Conservation (phyloP, 2,329 filamentous ascomycete genomes). For the Sclerotinia nivalis region DNA sequence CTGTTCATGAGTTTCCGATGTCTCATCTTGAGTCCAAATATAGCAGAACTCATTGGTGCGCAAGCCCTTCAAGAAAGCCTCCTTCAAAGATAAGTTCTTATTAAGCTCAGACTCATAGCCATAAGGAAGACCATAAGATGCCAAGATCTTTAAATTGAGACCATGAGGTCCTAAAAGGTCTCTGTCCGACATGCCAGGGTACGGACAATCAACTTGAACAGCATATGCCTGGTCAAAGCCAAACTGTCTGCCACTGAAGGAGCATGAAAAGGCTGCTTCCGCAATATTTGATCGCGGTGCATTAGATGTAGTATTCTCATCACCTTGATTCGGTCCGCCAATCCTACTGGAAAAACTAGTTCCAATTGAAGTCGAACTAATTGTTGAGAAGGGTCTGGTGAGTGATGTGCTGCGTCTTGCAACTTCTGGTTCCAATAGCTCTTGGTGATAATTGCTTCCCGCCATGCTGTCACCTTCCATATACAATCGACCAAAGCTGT, state of each 20-base stretch:
- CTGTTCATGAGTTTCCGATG: background rate
- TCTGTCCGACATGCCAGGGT: constrained; percentile 29
- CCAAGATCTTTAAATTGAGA: constrained; percentile 36
- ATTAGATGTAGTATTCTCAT: background rate
- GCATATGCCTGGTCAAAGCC: constrained; percentile 40
- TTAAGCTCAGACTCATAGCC: constrained; percentile 13
- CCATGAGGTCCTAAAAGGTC: constrained; percentile 28
- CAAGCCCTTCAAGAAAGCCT: constrained; percentile 9
- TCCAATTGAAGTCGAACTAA: background rate
- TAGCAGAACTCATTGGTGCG: background rate
- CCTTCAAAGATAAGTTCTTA: background rate
- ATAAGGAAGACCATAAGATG: constrained; percentile 34
- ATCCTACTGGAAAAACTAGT: constrained; percentile 10
- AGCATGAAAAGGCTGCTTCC: constrained; percentile 36
- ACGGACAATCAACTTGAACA: constrained; percentile 28
- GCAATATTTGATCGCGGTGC: constrained; percentile 17
- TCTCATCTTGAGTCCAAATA: background rate
- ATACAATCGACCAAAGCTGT: constrained; percentile 8
- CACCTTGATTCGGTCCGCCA: constrained; percentile 8
- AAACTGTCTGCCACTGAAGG: constrained; percentile 33
- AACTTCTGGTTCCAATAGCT: background rate
- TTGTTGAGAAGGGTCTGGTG: background rate
- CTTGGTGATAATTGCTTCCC: background rate
- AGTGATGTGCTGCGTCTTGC: background rate
- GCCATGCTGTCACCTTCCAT: constrained; percentile 15